These are phyloP conservation scores for Penicillium atrosanguineum DNA, from an alignment of 495 filamentous ascomycete species.

Conservation along the genomic window DNA sequence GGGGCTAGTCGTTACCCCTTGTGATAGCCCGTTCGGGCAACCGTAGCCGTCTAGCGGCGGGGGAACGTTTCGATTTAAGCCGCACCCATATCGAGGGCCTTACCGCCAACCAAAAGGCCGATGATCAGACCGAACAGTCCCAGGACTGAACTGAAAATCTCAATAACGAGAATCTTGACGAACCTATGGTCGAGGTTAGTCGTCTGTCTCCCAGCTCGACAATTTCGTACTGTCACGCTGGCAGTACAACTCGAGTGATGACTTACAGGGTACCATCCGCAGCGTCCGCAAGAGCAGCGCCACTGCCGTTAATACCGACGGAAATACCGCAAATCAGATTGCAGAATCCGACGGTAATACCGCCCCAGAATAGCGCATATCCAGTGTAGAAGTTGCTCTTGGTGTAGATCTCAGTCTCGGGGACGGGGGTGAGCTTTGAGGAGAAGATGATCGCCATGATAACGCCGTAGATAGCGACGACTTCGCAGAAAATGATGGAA, in stretches of 20 bases:
- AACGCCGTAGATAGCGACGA: conserved; percentile 99
- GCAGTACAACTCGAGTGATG: neutral
- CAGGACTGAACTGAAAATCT: conserved; percentile 98
- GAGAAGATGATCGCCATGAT: conserved; percentile 99
- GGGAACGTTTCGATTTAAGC: conserved; percentile 20
- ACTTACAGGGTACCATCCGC: conserved; percentile 86
- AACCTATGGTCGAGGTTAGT: conserved; percentile 58
- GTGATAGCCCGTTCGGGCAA: conserved; percentile 1
- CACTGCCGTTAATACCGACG: conserved; percentile 96
- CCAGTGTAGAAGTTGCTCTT: conserved; percentile 87
- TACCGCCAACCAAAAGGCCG: conserved; percentile 80
- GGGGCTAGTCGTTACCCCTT: neutral
- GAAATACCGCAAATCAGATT: conserved; percentile 95
- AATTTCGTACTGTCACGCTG: conserved; percentile 3
- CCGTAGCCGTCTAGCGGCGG: conserved; percentile 11
- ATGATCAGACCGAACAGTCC: conserved; percentile 98
- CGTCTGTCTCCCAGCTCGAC: neutral
- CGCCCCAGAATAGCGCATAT: conserved; percentile 93
- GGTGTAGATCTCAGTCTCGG: conserved; percentile 54
- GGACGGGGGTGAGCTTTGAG: conserved; percentile 65
- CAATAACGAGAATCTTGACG: conserved; percentile 97
- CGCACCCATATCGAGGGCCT: conserved; percentile 70
- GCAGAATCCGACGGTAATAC: conserved; percentile 88
- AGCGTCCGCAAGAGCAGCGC: conserved; percentile 93
- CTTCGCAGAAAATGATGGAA: conserved; percentile 99